Evolutionary conservation across 2,329 filamentous ascomycete genomes (phyloP), one percentile per base, ranked within the genome.

Genomic region (Fusarium napiforme): DNA sequence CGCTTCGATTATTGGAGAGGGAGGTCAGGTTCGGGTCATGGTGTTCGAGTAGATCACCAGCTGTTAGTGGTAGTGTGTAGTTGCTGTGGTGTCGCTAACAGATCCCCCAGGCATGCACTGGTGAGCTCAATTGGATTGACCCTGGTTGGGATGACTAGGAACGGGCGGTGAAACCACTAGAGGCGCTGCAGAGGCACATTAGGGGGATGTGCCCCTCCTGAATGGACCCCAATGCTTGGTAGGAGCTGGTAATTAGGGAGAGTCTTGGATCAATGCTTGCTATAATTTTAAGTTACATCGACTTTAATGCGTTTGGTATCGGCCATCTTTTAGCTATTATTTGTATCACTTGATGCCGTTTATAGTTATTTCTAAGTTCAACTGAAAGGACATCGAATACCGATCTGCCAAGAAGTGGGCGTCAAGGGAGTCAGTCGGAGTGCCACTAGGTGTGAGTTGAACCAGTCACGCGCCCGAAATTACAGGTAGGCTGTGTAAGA

Each of bases 1-100:
- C 71, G 73, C 64, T 39, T 69, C 59, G 73, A 74, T 76, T 73
- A 74, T 75, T 75, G 71, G 76, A 71, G 74, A 71, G 65, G 64
- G 71, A 66, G 62, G 60, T 71, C 45, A 53, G 69, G 65, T 56
- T 55, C 40, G 62, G 56, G 65, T 49, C 34, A 36, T 58, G 30
- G 40, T n/a, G 52, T 52, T 42, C 23, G 40, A 37, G 32, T 37
- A 47, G 28, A 60, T 67, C 50, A 37, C 36, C 34, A 37, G 39
- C n/a, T 74, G 72, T 74, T 74, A 74, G 71, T 65, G 42, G 11
- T 2, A 43, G 19, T 9, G 50, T 64, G 40, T 18, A n/a, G 26
- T 45, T 43, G 21, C 36, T 53, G 40, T 18, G n/a, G 16, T 42
- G 46, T 67, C 53, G 42, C 53, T 74, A 74, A 74, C 71, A 70